Evolutionary conservation across 2,329 filamentous ascomycete species (phyloP), one percentile per base, ranked within the genome.

Genomic region (Rhexocercosporidium sp.): DNA sequence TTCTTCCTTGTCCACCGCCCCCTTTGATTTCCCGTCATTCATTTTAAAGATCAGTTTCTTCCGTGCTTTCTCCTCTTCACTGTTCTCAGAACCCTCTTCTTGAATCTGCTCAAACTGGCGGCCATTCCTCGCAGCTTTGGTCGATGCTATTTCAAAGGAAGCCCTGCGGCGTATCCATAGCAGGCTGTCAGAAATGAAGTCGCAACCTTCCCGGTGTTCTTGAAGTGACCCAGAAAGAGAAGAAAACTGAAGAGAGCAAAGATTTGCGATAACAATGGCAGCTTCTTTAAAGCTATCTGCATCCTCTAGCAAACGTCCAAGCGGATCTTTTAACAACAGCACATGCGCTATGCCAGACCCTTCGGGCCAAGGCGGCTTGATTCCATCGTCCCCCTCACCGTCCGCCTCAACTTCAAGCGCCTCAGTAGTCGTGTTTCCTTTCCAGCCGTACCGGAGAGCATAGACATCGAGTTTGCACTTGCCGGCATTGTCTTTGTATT

Each of bases 371-470:
- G 49, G 22, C 49, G 22, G 49, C 49, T 53, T 53, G 49, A 53
- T 53, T 20, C 49, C 49, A 53, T 53, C 20, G 49, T 53, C 27
- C 16, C 27, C 49, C 20, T 53, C 22, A 27, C 29, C 22, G 20
- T 53, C 49, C 29, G 62, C 44, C 59, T 66, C 64, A 47, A 56
- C 49, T 37, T 66, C 64, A 39, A 66, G 64, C 37, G 25, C 59
- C 34, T 66, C 39, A 22, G 51, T 62, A 54, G 47, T 62, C 31
- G 60, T 62, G 39, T 62, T 54, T 44, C 44, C 44, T 29, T 51
- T 53, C 64, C 64, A 64, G 64, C 59, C 64, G 31, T 62, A 56
- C 47, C 53, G 64, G 31, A 63, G 64, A 66, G 64, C 59, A 47
- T 62, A 49, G 34, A 64, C 59, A 46, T 64, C 46, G 37, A 66